Evolutionary conservation across 768 basidiomycete species (phyloP).

Genomic region (Pisolithus tinctorius): DNA sequence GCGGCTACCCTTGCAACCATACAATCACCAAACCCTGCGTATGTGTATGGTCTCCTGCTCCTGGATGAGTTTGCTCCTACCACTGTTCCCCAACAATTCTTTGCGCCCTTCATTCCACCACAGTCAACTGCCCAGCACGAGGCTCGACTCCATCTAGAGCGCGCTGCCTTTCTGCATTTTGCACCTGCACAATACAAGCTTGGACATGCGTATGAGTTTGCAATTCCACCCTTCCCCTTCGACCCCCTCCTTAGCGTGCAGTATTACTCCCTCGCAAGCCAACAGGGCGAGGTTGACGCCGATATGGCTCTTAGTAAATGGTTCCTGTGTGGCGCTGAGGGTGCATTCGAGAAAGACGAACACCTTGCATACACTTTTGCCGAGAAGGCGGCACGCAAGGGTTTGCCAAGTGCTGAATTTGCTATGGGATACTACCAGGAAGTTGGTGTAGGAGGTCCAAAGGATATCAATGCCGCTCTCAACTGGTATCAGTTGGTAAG

Average conservation of each 20-base stretch:
- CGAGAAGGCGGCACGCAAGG: slow-evolving; percentile 73
- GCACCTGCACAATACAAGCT: slow-evolving; percentile 89
- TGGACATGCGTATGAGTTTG: slow-evolving; percentile 90
- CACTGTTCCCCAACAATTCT: slow-evolving; percentile 42
- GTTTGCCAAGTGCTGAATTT: slow-evolving; percentile 79
- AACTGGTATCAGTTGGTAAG: slow-evolving; percentile 72
- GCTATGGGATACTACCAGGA: slow-evolving; percentile 95
- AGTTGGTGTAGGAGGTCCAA: slow-evolving; percentile 77
- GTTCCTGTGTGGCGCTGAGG: slow-evolving; percentile 85
- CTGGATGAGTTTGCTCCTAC: slow-evolving; percentile 76
- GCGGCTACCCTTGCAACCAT: slow-evolving; percentile 72
- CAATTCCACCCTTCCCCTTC: slow-evolving; percentile 75
- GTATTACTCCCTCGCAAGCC: slow-evolving; percentile 78
- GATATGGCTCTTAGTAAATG: slow-evolving; percentile 97
- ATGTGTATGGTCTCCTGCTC: slow-evolving; percentile 83
- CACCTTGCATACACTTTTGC: slow-evolving; percentile 82
- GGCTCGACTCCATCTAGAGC: slow-evolving; percentile 72
- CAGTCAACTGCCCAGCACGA: slow-evolving; percentile 45
- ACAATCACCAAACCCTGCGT: slow-evolving; percentile 82
- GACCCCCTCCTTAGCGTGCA: slow-evolving; percentile 87
- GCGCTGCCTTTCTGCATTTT: slow-evolving; percentile 80
- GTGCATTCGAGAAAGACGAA: slow-evolving; percentile 83
- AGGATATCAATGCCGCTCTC: slow-evolving; percentile 55
- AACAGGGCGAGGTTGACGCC: slow-evolving; percentile 85
- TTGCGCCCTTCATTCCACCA: slow-evolving; percentile 49